Evolutionary conservation across 164 flowering plant genomes (phyloP).

Genomic region (Berberis vulgaris): DNA sequence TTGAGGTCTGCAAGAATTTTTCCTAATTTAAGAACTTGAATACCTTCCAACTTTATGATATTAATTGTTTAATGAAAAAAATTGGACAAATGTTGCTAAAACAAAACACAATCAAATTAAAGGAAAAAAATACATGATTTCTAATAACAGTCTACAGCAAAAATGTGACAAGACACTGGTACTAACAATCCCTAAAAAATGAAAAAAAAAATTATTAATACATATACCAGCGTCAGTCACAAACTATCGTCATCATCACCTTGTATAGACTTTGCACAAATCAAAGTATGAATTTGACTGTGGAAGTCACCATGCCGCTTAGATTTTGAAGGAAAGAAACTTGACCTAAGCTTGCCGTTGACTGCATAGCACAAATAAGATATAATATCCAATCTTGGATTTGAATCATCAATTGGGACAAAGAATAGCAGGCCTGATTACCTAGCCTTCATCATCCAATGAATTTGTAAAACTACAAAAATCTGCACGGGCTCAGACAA

Average conservation of each 20-base stretch:
- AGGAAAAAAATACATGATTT: no score
- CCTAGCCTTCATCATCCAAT: constrained; percentile 1
- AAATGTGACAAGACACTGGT: no score
- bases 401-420: constrained; percentile 7
- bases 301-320: not conserved
- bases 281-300: not conserved
- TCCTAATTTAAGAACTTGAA: no score
- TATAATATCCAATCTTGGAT: constrained; percentile 3
- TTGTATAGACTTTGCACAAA: not conserved
- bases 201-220: no score
- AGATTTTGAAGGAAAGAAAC: not conserved
- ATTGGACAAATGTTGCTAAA: no score
- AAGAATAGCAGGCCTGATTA: constrained; percentile 5
- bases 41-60: no score
- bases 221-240: not conserved
- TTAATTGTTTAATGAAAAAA: no score
- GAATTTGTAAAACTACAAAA: not conserved
- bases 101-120: no score
- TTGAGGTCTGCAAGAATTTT: no score
- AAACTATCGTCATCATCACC: constrained; percentile 6
- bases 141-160: no score
- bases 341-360: not conserved
- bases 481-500: not conserved
- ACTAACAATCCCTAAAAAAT: no score
- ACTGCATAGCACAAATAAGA: not conserved